A percentile compares a stretch with the other conserved stretches of the same genome.
These are phyloP conservation scores for Podochytrium sp. DNA, from an alignment of 192 early-diverging fungal genomes.

Conservation along the genomic window DNA sequence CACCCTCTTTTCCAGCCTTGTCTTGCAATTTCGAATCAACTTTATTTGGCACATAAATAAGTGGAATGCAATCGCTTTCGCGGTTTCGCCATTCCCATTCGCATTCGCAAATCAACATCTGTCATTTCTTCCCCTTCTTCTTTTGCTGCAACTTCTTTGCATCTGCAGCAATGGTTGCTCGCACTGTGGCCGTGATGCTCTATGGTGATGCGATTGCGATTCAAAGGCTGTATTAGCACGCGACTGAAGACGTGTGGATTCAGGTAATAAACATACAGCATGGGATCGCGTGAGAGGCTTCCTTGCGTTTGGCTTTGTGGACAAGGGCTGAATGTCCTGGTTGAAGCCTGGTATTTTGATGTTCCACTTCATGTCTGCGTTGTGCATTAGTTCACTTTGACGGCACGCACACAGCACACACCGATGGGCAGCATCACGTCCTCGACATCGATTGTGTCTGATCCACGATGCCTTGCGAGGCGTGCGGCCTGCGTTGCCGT, in stretches of 20 bases:
- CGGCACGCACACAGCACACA: slow-evolving; percentile 11
- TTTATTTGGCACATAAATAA: too few species aligned
- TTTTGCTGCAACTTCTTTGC: slow-evolving; percentile 1
- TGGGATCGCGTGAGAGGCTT: slow-evolving; percentile 6
- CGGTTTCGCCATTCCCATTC: too few species aligned
- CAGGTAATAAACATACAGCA: neutral
- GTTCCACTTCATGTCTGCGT: slow-evolving; percentile 38
- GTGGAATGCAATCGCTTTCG: too few species aligned
- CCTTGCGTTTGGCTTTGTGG: neutral
- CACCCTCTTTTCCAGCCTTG: too few species aligned
- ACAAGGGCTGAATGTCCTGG: slow-evolving; percentile 6
- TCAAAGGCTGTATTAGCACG: neutral
- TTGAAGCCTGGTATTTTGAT: slow-evolving; percentile 42
- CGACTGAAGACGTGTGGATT: too few species aligned
- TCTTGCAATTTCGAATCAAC: too few species aligned
- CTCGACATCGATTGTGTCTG: slow-evolving; percentile 23
- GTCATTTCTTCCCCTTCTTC: neutral
- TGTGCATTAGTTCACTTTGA: neutral
- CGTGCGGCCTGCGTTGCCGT: slow-evolving; percentile 26
- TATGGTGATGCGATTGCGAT: neutral
- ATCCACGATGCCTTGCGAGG: slow-evolving; percentile 35
- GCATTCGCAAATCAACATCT: too few species aligned
- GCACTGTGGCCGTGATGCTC: neutral
- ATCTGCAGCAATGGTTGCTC: slow-evolving; percentile 1
- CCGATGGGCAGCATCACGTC: slow-evolving; percentile 42